phyloP scores from a whole-genome alignment of 2,329 filamentous ascomycete species.

The Magnaporthiopsis incrustans region DNA sequence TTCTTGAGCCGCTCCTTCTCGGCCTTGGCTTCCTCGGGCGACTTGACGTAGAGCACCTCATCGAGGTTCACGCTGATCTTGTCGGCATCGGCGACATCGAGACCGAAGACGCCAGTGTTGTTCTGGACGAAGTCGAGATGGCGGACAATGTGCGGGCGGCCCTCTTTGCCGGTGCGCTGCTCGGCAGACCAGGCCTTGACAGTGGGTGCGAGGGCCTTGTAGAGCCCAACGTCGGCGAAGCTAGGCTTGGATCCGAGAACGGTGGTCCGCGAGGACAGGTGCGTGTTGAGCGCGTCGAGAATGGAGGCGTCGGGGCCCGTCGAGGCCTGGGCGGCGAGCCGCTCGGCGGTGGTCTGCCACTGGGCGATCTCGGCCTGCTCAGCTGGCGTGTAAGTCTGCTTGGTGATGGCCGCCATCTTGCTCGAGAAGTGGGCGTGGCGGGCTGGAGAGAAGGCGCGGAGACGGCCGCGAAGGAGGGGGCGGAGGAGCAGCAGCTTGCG shows the following conservation, averaged over 20 bases:
- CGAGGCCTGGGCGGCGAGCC: slow-evolving; percentile 39
- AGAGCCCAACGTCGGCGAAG: slow-evolving; percentile 77
- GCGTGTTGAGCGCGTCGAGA: slow-evolving; percentile 72
- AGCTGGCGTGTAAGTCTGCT: slow-evolving; percentile 65
- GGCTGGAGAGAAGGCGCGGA: slow-evolving; percentile 23
- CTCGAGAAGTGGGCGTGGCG: slow-evolving; percentile 18
- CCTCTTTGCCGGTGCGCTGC: slow-evolving; percentile 81
- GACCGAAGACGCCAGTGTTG: slow-evolving; percentile 61
- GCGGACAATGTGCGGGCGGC: slow-evolving; percentile 84
- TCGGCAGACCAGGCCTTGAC: slow-evolving; percentile 76
- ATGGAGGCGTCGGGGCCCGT: slow-evolving; percentile 56
- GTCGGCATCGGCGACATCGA: slow-evolving; percentile 61
- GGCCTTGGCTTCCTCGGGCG: slow-evolving; percentile 81
- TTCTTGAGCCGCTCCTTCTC: slow-evolving; percentile 97
- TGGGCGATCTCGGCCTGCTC: slow-evolving; percentile 85
- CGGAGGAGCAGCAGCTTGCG: slow-evolving; percentile 39
- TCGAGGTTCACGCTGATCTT: slow-evolving; percentile 74
- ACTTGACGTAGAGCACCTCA: slow-evolving; percentile 79
- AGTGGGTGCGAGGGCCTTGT: slow-evolving; percentile 66
- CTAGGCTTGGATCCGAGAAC: slow-evolving; percentile 85
- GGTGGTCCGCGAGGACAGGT: slow-evolving; percentile 82
- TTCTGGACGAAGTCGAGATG: slow-evolving; percentile 95
- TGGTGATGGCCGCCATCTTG: slow-evolving; percentile 50
- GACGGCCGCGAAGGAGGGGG: slow-evolving; percentile 22
- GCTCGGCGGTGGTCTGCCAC: slow-evolving; percentile 74